phyloP scores from a whole-genome alignment of 805 yeast species.

The Cyberlindnera americana region DNA sequence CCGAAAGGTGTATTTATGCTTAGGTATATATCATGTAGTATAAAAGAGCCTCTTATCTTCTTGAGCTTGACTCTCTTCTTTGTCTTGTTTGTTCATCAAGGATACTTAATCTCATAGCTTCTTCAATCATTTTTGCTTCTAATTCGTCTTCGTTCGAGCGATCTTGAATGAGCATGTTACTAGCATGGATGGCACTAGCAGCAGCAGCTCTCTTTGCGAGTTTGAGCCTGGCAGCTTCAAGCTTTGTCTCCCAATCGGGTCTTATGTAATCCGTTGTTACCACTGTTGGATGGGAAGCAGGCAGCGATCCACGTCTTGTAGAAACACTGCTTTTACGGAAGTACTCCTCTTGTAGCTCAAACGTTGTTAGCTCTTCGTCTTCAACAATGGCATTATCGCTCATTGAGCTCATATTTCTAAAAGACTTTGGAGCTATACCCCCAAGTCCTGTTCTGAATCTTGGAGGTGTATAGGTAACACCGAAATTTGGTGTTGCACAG shows the following conservation, averaged over 20 bases:
- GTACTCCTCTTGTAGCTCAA: conserved; percentile 19
- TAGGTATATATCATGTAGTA: too few species aligned
- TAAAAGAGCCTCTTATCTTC: neutral
- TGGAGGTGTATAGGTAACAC: conserved; percentile 76
- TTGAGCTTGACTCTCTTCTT: conserved; percentile 27
- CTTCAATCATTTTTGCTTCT: conserved; percentile 79
- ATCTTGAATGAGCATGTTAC: conserved; percentile 57
- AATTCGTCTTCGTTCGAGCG: conserved; percentile 34
- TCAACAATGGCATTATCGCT: conserved; percentile 15
- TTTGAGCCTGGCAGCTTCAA: conserved; percentile 67
- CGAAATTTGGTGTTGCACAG: conserved; percentile 85
- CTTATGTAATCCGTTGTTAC: conserved; percentile 78
- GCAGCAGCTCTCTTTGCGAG: conserved; percentile 87
- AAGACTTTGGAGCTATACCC: conserved; percentile 50
- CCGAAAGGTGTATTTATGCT: too few species aligned
- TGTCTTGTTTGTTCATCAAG: conserved; percentile 63
- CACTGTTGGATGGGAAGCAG: conserved; percentile 66
- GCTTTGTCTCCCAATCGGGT: conserved; percentile 87
- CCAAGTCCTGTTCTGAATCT: conserved; percentile 53
- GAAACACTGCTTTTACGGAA: conserved; percentile 9
- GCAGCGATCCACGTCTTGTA: conserved; percentile 50
- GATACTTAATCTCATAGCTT: conserved; percentile 73
- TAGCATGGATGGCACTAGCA: conserved; percentile 90
- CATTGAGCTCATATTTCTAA: conserved; percentile 17
- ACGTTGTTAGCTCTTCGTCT: conserved; percentile 14